phyloP scores from a whole-genome alignment of 495 filamentous ascomycete genomes.

The Zalerion maritima region DNA sequence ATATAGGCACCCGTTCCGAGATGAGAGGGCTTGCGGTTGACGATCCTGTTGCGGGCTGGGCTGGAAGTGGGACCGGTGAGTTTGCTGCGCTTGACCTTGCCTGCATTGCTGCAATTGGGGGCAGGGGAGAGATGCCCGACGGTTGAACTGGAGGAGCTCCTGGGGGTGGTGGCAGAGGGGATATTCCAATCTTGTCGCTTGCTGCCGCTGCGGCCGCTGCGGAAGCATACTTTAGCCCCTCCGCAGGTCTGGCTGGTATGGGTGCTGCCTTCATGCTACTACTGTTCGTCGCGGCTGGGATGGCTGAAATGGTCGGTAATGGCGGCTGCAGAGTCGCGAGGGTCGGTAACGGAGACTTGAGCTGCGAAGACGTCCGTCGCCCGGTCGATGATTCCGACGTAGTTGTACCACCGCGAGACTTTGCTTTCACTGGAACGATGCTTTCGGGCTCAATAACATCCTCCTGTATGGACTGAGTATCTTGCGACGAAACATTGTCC shows the following conservation, averaged over 20 bases:
- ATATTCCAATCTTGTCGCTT: slow-evolving; percentile 88
- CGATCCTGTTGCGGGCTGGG: slow-evolving; percentile 24
- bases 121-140: slow-evolving; percentile 33
- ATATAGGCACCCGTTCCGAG: no score
- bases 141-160: slow-evolving; percentile 28
- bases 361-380: slow-evolving; percentile 73
- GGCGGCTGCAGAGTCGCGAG: slow-evolving; percentile 71
- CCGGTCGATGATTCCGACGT: slow-evolving; percentile 32
- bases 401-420: slow-evolving; percentile 39
- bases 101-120: slow-evolving; percentile 24
- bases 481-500: slow-evolving; percentile 86
- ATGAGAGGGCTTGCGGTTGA: no score
- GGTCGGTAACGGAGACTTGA: slow-evolving; percentile 86
- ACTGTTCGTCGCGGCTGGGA: no score
- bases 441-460: slow-evolving; percentile 54
- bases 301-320: slow-evolving; percentile 42
- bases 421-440: slow-evolving; percentile 28
- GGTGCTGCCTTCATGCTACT: slow-evolving; percentile 82
- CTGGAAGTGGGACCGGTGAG: slow-evolving; percentile 24
- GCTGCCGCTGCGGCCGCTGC: slow-evolving; percentile 91
- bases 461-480: slow-evolving; percentile 83
- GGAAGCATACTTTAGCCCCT: slow-evolving; percentile 90
- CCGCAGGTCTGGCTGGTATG: slow-evolving; percentile 65
- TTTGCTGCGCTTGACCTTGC: slow-evolving; percentile 27
- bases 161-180: slow-evolving; percentile 82